Percentiles rank a stretch among this genome's conserved stretches.
Evolutionary conservation across 371 early-diverging fungal species (phyloP).

Genomic region (Mucor racemosus): DNA sequence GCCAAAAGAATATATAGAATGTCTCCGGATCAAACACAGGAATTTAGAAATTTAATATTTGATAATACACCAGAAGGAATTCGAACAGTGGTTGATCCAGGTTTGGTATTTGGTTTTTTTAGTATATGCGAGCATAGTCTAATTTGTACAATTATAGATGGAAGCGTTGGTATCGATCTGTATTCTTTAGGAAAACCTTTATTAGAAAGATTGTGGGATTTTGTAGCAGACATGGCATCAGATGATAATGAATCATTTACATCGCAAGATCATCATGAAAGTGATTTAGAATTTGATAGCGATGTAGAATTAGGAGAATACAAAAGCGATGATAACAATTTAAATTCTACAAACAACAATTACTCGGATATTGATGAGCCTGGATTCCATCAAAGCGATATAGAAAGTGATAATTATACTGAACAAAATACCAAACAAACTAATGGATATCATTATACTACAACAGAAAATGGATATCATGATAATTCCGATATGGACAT

Average conservation of each 20-base stretch:
- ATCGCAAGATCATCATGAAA: conserved; percentile 20
- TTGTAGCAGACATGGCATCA: conserved; percentile 33
- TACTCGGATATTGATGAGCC: conserved; percentile 12
- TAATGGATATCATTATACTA: conserved; percentile 2
- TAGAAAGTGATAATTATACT: conserved; percentile 3
- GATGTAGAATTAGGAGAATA: conserved; percentile 14
- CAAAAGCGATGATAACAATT: conserved; percentile 8
- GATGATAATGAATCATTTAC: conserved; percentile 18
- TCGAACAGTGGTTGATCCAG: conserved; percentile 13
- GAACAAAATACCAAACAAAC: not conserved
- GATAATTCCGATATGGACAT: conserved; percentile 18
- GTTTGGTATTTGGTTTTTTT: too few relatives aligned
- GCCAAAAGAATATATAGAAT: conserved; percentile 37
- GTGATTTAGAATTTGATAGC: conserved; percentile 22
- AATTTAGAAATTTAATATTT: conserved; percentile 34
- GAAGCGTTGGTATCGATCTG: conserved; percentile 40
- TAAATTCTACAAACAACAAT: not conserved
- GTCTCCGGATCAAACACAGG: conserved; percentile 30
- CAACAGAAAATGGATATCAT: conserved; percentile 12
- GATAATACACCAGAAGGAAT: conserved; percentile 33
- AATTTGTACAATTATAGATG: conserved; percentile 16
- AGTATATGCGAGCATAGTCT: too few relatives aligned
- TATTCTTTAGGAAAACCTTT: conserved; percentile 42
- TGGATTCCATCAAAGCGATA: conserved; percentile 15
- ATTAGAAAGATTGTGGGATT: conserved; percentile 44